Evolutionary conservation across 108 stramenopile genomes (phyloP).

Genomic region (Nitzschia sp.): DNA sequence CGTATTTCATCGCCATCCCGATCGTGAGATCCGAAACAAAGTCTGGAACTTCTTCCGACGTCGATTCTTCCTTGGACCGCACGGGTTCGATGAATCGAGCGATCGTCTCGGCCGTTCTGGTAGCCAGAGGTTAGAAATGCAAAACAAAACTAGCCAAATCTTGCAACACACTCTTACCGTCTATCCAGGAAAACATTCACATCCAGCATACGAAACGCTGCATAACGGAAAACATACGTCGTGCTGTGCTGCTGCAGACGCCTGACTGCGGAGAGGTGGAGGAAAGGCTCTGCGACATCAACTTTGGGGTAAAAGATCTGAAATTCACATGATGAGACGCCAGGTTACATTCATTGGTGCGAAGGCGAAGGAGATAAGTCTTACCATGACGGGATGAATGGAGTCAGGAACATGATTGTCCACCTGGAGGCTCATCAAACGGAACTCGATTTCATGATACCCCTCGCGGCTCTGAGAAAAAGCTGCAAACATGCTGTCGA

Average conservation of each 20-base stretch:
- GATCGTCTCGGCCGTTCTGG: constrained; percentile 73
- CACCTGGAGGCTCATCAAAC: constrained; percentile 57
- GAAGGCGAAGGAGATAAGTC: too few relatives aligned
- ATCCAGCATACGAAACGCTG: constrained; percentile 71
- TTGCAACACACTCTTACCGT: constrained; percentile 50
- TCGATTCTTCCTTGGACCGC: constrained; percentile 12
- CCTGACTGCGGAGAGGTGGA: constrained; percentile 74
- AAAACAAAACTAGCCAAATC: constrained; percentile 31
- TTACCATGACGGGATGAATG: constrained; percentile 73
- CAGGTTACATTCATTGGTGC: too few relatives aligned
- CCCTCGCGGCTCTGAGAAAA: constrained; percentile 75
- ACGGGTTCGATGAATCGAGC: constrained; percentile 65
- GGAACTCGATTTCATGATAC: constrained; percentile 73
- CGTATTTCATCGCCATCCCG: constrained; percentile 53
- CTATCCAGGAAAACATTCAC: constrained; percentile 71
- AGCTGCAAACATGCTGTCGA: constrained; percentile 39
- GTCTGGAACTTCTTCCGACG: constrained; percentile 44
- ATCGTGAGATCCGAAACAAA: constrained; percentile 45
- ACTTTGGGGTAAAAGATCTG: constrained; percentile 52
- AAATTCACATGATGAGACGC: too few relatives aligned
- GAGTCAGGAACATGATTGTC: constrained; percentile 79
- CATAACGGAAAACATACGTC: constrained; percentile 74
- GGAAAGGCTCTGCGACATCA: constrained; percentile 55
- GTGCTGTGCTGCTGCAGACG: constrained; percentile 54
- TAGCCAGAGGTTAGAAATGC: not conserved